Evolutionary conservation across 2,329 filamentous ascomycete genomes (phyloP).

Genomic region (Cladophialophora carrionii): DNA sequence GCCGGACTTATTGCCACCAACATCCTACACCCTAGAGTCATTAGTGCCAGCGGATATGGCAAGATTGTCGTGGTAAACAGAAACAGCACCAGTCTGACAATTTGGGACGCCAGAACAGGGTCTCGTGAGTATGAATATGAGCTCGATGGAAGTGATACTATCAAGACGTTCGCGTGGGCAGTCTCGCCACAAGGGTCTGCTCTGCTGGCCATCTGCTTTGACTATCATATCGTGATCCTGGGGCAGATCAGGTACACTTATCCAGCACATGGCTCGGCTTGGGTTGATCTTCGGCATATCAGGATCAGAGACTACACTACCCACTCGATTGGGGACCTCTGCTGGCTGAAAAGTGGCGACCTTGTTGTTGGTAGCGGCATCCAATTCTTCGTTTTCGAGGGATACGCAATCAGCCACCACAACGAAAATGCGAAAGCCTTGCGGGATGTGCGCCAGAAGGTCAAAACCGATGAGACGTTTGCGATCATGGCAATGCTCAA

Average conservation of each 20-base stretch:
- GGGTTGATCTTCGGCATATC: constrained; percentile 83
- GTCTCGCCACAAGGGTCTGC: constrained; percentile 87
- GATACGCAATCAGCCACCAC: constrained; percentile 31
- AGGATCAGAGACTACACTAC: constrained; percentile 79
- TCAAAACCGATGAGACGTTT: constrained; percentile 23
- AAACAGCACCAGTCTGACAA: constrained; percentile 73
- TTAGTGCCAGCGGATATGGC: constrained; percentile 49
- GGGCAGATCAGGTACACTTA: constrained; percentile 92
- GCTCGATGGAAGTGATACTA: constrained; percentile 72
- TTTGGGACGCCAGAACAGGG: constrained; percentile 84
- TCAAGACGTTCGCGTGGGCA: constrained; percentile 91
- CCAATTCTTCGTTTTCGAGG: constrained; percentile 80
- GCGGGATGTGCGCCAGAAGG: constrained; percentile 18
- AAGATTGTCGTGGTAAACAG: constrained; percentile 83
- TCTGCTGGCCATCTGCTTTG: constrained; percentile 88
- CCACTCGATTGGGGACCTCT: constrained; percentile 88
- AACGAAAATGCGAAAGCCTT: constrained; percentile 25
- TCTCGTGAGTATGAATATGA: constrained; percentile 79
- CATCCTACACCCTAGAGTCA: constrained; percentile 21
- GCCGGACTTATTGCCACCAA: constrained; percentile 27
- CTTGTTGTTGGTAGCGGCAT: constrained; percentile 88
- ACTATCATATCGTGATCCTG: constrained; percentile 78
- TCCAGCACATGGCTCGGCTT: constrained; percentile 82
- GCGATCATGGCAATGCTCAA: constrained; percentile 64
- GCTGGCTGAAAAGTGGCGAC: constrained; percentile 84